Base-by-base conservation (phyloP, 345 rosid species). In the Populus simonii region DNA sequence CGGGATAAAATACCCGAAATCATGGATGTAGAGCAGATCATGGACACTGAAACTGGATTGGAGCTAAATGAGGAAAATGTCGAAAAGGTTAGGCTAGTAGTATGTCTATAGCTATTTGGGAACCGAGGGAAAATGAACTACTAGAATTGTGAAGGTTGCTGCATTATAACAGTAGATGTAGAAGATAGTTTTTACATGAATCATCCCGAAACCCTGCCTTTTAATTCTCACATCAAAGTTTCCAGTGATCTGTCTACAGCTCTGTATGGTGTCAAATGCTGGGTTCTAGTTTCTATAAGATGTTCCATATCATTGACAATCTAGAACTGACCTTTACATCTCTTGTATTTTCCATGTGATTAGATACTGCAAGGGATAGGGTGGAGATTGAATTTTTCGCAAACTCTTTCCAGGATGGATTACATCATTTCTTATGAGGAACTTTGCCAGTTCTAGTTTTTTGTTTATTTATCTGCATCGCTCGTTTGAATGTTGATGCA, bases 1-100 rank as follows among this genome's bases (percentile, higher is more conserved):
- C 87, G 92, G 0, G 98, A 95, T 79, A 95, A 93, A 80, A 93
- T 95, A 29, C 99, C 99, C 0, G 97, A 95, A 73, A 95, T 95
- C 53, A 78, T 95, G 93, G 83, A 77, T 11, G 96, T 95, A 10
- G 97, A 95, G 85, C 98, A 93, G 90, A 92, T 92, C 81, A 75
- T 88, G 73, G 98, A 95, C 79, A 84, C 89, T 0, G 97, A 93
- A 83, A 88, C 94, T 0, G 98, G 96, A 61, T 86, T 95, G 25
- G 99, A 91, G 43, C 87, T 95, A 16, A 93, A 91, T 39, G 89
- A 86, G 16, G 98, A 92, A 53, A 95, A 91, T 35, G 51, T 93
- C 9, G 99, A 92, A 78, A 90, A 93, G 93, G 98, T 94, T 75
- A 74, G 73, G n/a, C 13, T 22, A 17, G n/a, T 7, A 20, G 29